A percentile compares a stretch with the other conserved stretches of the same genome.
phyloP scores from a whole-genome alignment of 495 filamentous ascomycete species.

The Chaetomium fimeti region DNA sequence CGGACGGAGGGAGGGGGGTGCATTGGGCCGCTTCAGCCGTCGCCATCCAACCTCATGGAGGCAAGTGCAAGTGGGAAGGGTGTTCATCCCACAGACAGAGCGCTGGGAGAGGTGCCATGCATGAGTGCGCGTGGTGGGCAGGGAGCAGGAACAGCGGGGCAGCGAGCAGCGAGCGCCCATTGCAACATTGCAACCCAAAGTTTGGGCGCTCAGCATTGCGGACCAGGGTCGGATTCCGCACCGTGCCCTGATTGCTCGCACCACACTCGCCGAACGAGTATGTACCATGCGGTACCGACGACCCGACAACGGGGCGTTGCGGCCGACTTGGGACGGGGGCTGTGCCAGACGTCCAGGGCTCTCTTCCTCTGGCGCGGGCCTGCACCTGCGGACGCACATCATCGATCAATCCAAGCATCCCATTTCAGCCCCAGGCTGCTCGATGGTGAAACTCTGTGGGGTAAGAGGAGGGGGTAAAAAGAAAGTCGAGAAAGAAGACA shows the following conservation, averaged over 20 bases:
- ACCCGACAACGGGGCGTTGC: slow-evolving; percentile 18
- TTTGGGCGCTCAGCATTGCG: background rate
- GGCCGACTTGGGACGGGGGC: slow-evolving; percentile 5
- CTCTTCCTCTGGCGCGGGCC: background rate
- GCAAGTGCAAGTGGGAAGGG: background rate
- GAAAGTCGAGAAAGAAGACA: background rate
- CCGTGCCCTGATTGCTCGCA: slow-evolving; percentile 16
- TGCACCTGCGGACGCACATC: slow-evolving; percentile 2
- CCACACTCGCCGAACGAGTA: slow-evolving; percentile 1
- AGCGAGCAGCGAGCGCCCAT: background rate
- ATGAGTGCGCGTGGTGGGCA: slow-evolving; percentile 13
- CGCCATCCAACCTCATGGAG: background rate
- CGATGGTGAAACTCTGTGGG: background rate
- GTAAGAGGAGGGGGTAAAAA: background rate
- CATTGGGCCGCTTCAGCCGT: background rate
- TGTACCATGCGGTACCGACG: slow-evolving; percentile 19
- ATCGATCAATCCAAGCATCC: background rate
- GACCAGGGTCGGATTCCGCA: slow-evolving; percentile 13
- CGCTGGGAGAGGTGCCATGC: slow-evolving; percentile 11
- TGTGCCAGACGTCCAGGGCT: background rate
- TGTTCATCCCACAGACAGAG: slow-evolving; percentile 1
- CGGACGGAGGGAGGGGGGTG: too few species aligned
- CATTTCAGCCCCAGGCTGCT: background rate
- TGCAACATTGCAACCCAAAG: background rate
- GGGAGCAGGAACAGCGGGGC: slow-evolving; percentile 8